A percentile compares a stretch with the other conserved stretches of the same genome.
Conservation (phyloP, 495 filamentous ascomycete genomes). For the Penicillium salamii region DNA sequence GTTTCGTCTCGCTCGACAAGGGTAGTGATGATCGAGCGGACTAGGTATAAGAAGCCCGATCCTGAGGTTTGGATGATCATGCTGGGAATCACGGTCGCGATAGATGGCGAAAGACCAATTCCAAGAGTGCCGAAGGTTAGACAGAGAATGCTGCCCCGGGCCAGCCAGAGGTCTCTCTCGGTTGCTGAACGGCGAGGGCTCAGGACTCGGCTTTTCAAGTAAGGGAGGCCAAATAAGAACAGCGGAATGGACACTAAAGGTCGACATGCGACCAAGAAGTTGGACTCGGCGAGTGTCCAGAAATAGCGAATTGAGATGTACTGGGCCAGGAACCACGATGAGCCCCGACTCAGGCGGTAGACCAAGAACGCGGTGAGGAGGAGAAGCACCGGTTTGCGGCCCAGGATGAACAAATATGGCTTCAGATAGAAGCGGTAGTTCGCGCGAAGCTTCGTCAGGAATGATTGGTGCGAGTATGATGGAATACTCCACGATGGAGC, state of each 20-base stretch:
- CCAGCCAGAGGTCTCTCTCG: slow-evolving; percentile 52
- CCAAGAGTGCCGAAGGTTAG: slow-evolving; percentile 45
- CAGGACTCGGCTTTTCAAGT: slow-evolving; percentile 18
- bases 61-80: slow-evolving; percentile 50
- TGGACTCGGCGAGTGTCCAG: slow-evolving; percentile 53
- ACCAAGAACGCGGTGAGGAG: slow-evolving; percentile 52
- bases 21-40: slow-evolving; percentile 50
- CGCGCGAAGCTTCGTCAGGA: slow-evolving; percentile 15
- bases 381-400: slow-evolving; percentile 42
- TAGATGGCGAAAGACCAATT: slow-evolving; percentile 41
- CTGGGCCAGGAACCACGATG: slow-evolving; percentile 51
- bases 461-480: slow-evolving; percentile 8
- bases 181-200: slow-evolving; percentile 22
- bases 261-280: slow-evolving; percentile 51
- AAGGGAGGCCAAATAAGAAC: slow-evolving; percentile 50
- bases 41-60: slow-evolving; percentile 42
- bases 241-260: slow-evolving; percentile 49
- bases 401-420: slow-evolving; percentile 43
- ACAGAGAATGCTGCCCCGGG: slow-evolving; percentile 45
- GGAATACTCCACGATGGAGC: slow-evolving; percentile 24
- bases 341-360: slow-evolving; percentile 49
- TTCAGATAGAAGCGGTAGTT: slow-evolving; percentile 28
- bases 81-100: slow-evolving; percentile 41
- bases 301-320: slow-evolving; percentile 57
- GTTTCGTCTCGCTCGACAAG: slow-evolving; percentile 53